phyloP scores from a whole-genome alignment of 148 eudicot species.

The Amaranthus palmeri region DNA sequence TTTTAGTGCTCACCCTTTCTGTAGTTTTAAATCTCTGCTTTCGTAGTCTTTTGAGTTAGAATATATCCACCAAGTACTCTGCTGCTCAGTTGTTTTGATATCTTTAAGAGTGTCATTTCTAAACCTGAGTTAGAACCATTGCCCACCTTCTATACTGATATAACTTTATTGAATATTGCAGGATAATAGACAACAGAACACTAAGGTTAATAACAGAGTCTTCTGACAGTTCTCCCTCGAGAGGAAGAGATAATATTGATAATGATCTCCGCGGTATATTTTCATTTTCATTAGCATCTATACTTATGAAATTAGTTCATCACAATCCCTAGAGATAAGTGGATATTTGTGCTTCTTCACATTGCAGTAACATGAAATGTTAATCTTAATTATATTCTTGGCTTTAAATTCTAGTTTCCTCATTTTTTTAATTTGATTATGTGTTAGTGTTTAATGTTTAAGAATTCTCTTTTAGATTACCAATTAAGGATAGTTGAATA shows the following conservation, averaged over 20 bases:
- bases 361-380: background rate
- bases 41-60: background rate
- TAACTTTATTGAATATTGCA: conserved; percentile 30
- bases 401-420: background rate
- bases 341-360: background rate
- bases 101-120: background rate
- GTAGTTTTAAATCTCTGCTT: background rate
- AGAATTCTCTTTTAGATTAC: background rate
- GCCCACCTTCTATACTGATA: conserved; percentile 14
- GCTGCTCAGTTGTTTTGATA: background rate
- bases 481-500: background rate
- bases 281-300: background rate
- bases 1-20: background rate
- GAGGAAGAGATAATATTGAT: conserved; percentile 55
- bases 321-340: background rate
- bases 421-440: background rate
- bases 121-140: background rate
- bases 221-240: conserved; percentile 56
- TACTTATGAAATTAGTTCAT: background rate
- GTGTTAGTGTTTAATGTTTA: background rate
- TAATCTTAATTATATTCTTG: background rate
- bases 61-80: background rate
- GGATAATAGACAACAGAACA: conserved; percentile 89
- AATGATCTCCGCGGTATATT: conserved; percentile 65
- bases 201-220: conserved; percentile 68